Percentiles rank a stretch among this genome's conserved stretches.
These are phyloP conservation scores for Arctium minus DNA, from an alignment of 129 eudicot genomes.

Conservation along the genomic window DNA sequence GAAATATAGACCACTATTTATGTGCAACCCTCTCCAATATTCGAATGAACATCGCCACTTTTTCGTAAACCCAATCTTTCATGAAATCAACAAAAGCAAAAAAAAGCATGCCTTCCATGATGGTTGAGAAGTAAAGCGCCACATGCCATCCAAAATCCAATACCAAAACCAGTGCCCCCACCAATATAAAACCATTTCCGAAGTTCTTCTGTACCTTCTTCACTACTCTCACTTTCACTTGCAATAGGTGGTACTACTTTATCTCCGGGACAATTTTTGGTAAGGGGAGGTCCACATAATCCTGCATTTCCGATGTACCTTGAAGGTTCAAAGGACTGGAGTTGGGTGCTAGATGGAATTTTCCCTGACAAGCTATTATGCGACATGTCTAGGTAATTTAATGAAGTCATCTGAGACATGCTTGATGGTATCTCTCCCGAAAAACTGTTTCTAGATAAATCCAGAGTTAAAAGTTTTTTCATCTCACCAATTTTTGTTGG, in stretches of 20 bases:
- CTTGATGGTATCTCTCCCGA: not conserved
- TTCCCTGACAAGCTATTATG: too few species aligned
- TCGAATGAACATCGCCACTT: too few species aligned
- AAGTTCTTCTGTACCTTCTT: not conserved
- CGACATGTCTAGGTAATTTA: too few species aligned
- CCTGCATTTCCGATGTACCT: not conserved
- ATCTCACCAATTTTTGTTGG: slow-evolving; percentile 20
- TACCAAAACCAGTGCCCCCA: not conserved
- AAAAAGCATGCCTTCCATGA: not conserved
- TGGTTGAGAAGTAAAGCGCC: not conserved
- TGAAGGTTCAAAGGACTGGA: slow-evolving; percentile 6
- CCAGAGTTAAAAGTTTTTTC: slow-evolving; percentile 11
- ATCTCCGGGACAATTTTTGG: slow-evolving; percentile 12
- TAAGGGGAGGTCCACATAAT: slow-evolving; percentile 10
- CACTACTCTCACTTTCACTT: not conserved
- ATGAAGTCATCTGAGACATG: too few species aligned
- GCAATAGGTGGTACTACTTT: not conserved
- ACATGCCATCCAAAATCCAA: not conserved
- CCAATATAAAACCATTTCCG: slow-evolving; percentile 9
- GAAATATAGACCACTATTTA: too few species aligned
- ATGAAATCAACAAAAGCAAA: not conserved
- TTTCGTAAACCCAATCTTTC: not conserved
- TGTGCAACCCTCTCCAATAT: too few species aligned
- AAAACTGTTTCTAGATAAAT: not conserved
- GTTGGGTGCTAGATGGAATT: not conserved